Evolutionary conservation across 192 early-diverging fungal genomes (phyloP), one percentile per base, ranked within the genome.

Genomic region (Coemansia aciculifera): DNA sequence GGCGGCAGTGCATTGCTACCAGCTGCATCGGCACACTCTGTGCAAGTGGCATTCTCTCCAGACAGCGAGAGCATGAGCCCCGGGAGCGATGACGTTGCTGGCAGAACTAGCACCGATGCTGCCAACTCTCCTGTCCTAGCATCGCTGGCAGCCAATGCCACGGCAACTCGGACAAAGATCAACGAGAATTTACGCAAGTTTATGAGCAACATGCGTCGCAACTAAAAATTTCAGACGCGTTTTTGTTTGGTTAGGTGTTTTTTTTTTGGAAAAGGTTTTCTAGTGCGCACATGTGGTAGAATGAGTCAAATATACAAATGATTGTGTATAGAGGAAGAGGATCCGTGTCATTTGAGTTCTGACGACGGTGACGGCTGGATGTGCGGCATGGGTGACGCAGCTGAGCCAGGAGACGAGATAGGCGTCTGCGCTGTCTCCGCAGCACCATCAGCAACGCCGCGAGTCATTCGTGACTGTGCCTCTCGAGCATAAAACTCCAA

Each of bases 101-200:
- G 24, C 24, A 23, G 39, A 3, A 15, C 9, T 10, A 57, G 56
- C 48, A 52, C 31, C 3, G 73, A 75, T 39, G 54, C 34, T 5
- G 29, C 62, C 9, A 69, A 52, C 62, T 72, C 71, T 43, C 79
- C 79, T 2, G 75, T 68, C 31, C 65, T 77, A 9, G 74, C 71
- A 23, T 71, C 71, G 32, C 51, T 73, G 42, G 79, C 74, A 0
- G 75, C 79, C 36, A 77, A 77, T n/a, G 79, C 74, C n/a, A 74
- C 74, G 5, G 75, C 80, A 13, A 78, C 76, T 27, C 68, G 76
- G 27, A 59, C 75, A 2, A 70, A 68, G 57, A 49, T 85, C 43
- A 85, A 85, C 67, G 74, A 85, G 31, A 85, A 85, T 65, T 68
- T 85, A 37, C 83, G 83, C 48, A 72, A 73, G 64, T 73, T 85